Base-by-base conservation (phyloP, 1,139 yeast genomes). In the Suhomyces wounanorum region DNA sequence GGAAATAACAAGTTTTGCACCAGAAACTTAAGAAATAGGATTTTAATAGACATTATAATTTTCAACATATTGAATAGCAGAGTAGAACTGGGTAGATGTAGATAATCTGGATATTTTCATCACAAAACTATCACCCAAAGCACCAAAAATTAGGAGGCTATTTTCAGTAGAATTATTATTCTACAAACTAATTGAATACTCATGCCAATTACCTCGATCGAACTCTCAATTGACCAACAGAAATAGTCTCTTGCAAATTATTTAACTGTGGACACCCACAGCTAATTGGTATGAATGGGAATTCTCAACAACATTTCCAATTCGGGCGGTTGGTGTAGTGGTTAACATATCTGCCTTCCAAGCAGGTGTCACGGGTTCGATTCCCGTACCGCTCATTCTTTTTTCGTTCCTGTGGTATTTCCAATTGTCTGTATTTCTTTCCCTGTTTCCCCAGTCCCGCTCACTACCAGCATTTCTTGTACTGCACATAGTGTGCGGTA, bases 351-450 rank as follows among this genome's bases (percentile, higher is more conserved):
- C 70, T 72, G 87, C 87, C 88, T 83, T 83, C 88, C 88, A 83
- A 83, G 87, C 87, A 81, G 82, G 83, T 73, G 87, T 79, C 85
- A 81, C 76, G 87, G 87, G 88, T 83, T 83, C 88, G 87, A 83
- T 82, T 83, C 87, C 85, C 88, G 84, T 81, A 82, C 81, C 84
- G 79, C 84, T 82, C 87, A 83, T 61, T 59, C 60, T 66, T 71
- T 45, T 23, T 18, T 13, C 37, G 14, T 30, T 30, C 13, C 14
- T 30, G 14, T 30, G 7, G 33, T 30, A 5, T 14, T 14, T 11
- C 7, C 14, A 30, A 30, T 13, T 30, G 33, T 13, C 8, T 11
- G 5, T 30, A 30, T 5, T 11, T 13, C 33, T 30, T 13, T 1
- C n/a, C 4, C 7, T 30, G 44, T 41, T 41, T 28, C 44, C 38